These are phyloP conservation scores for Vitis labrusca DNA, from an alignment of 164 flowering plant species.

Conservation along the genomic window DNA sequence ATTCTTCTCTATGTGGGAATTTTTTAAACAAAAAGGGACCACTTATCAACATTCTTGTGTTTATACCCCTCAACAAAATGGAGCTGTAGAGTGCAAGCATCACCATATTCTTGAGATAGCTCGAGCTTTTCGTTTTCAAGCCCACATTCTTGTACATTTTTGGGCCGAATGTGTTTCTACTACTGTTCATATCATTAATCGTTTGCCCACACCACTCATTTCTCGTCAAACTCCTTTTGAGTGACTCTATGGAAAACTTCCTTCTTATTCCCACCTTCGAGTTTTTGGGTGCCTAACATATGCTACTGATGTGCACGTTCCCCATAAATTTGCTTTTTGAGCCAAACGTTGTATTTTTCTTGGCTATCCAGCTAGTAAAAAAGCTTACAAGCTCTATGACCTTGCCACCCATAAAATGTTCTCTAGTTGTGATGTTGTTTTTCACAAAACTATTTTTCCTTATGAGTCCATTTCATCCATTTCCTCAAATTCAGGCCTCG, in stretches of 20 bases:
- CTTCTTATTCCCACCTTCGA: background rate
- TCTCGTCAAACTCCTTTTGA: background rate
- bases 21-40: too few species aligned
- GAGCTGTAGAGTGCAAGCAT: constrained; percentile 10
- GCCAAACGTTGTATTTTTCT: constrained; percentile 9
- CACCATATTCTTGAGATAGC: constrained; percentile 8
- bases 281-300: constrained; percentile 4
- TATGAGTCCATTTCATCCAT: background rate
- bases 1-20: too few species aligned
- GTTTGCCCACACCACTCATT: background rate
- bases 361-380: constrained; percentile 13
- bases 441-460: background rate
- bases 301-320: background rate
- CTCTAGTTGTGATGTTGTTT: too few species aligned
- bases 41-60: too few species aligned
- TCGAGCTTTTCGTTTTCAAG: constrained; percentile 7
- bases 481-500: too few species aligned
- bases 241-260: background rate
- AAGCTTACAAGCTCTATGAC: constrained; percentile 14
- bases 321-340: constrained; percentile 9
- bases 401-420: constrained; percentile 1
- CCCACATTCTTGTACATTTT: background rate
- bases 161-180: constrained; percentile 11
- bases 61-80: constrained; percentile 9
- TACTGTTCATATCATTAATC: constrained; percentile 2